Evolutionary conservation across 495 filamentous ascomycete genomes (phyloP).

Genomic region (Recurvomyces mirabilis): DNA sequence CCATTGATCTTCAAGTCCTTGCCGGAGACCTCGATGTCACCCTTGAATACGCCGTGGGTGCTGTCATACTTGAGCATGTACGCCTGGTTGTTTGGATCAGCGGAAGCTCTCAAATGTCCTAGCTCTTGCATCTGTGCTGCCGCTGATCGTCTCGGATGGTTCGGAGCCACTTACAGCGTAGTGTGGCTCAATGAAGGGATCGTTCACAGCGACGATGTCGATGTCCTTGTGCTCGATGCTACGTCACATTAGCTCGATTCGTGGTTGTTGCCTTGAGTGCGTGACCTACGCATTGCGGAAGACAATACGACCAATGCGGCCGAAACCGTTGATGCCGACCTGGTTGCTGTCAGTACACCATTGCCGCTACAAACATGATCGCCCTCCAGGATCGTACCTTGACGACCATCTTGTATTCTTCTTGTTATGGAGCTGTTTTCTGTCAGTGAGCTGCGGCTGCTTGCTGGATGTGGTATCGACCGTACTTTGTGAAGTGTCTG

Average conservation of each 20-base stretch:
- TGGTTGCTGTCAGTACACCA: slow-evolving; percentile 27
- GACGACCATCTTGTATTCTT: slow-evolving; percentile 27
- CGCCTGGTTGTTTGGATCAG: slow-evolving; percentile 44
- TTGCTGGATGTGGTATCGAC: background rate
- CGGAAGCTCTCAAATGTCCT: background rate
- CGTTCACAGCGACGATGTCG: slow-evolving; percentile 91
- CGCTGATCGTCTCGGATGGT: slow-evolving; percentile 6
- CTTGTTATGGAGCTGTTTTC: background rate
- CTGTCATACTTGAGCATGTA: slow-evolving; percentile 99
- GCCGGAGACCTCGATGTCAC: slow-evolving; percentile 61
- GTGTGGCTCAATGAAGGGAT: slow-evolving; percentile 96
- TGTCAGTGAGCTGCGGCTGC: background rate
- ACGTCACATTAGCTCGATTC: slow-evolving; percentile 19
- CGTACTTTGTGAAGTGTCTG: background rate
- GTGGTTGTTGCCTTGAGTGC: background rate
- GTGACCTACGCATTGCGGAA: slow-evolving; percentile 67
- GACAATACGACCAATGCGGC: slow-evolving; percentile 96
- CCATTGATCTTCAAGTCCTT: slow-evolving; percentile 79
- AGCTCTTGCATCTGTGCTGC: too few relatives aligned
- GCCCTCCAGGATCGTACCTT: slow-evolving; percentile 21
- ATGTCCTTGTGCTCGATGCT: slow-evolving; percentile 77
- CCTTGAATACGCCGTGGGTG: slow-evolving; percentile 94
- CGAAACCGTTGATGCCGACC: slow-evolving; percentile 99
- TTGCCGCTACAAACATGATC: background rate
- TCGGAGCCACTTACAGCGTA: slow-evolving; percentile 69